Evolutionary conservation across 176 grass and related monocot species (phyloP).

Genomic region (Tillandsia leiboldiana): DNA sequence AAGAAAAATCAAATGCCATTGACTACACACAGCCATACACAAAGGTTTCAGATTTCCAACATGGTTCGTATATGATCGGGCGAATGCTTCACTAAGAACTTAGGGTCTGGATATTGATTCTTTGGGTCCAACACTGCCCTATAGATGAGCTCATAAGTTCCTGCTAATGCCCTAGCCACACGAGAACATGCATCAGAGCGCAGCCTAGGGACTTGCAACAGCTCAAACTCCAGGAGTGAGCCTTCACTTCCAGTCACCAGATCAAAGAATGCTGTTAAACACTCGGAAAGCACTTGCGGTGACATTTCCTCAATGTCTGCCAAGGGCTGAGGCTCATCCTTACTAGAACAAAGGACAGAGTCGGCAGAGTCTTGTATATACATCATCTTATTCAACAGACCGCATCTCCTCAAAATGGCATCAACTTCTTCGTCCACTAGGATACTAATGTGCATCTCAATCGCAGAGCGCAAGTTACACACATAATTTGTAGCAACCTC

Average conservation of each 20-base stretch:
- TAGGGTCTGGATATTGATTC: conserved; percentile 79
- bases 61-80: conserved; percentile 90
- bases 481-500: conserved; percentile 62
- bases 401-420: conserved; percentile 56
- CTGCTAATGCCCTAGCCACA: conserved; percentile 61
- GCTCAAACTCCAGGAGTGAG: conserved; percentile 86
- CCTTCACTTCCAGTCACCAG: conserved; percentile 73
- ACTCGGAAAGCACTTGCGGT: conserved; percentile 50
- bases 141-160: conserved; percentile 68
- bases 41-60: conserved; percentile 60
- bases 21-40: too few species aligned
- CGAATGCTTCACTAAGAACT: conserved; percentile 71
- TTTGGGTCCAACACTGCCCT: conserved; percentile 64
- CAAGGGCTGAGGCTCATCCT: conserved; percentile 33
- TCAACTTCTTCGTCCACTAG: conserved; percentile 74
- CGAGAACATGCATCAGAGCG: conserved; percentile 56
- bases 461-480: conserved; percentile 48
- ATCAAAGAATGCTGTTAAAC: conserved; percentile 71
- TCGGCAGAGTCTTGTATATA: conserved; percentile 50
- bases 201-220: conserved; percentile 68
- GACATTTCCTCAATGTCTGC: conserved; percentile 60
- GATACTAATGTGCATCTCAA: conserved; percentile 40
- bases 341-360: conserved; percentile 19
- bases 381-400: conserved; percentile 60
- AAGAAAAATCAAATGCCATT: too few species aligned